Percentiles rank a stretch among this genome's conserved stretches.
Evolutionary conservation across 768 basidiomycete genomes (phyloP).

Genomic region (Boletales sp.): DNA sequence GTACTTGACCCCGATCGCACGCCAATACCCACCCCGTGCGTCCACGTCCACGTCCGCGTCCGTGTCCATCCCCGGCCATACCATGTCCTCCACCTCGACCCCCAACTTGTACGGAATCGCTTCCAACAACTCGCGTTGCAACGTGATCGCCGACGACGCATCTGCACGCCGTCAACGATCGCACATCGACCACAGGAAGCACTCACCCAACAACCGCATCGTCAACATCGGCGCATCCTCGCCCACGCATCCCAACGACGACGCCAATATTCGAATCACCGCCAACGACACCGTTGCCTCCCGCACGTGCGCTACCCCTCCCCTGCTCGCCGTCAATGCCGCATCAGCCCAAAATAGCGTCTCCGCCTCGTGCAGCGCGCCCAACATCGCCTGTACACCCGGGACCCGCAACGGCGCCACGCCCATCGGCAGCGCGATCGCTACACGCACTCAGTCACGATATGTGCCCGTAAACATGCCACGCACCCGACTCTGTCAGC

Average conservation of each 20-base stretch:
- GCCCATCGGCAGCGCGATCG: conserved; percentile 81
- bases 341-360: conserved; percentile 67
- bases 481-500: conserved; percentile 84
- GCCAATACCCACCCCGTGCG: no score
- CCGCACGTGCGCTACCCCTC: conserved; percentile 67
- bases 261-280: conserved; percentile 70
- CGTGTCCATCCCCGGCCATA: no score
- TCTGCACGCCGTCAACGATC: conserved; percentile 43
- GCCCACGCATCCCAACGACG: conserved; percentile 66
- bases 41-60: no score
- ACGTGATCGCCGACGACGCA: conserved; percentile 67
- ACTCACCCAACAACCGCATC: conserved; percentile 59
- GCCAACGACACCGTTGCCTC: conserved; percentile 71
- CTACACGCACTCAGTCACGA: conserved; percentile 36
- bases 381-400: conserved; percentile 55
- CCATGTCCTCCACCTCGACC: conserved; percentile 30
- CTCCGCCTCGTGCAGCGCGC: conserved; percentile 64
- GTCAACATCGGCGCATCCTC: conserved; percentile 51
- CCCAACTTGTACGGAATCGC: conserved; percentile 69
- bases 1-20: conserved; percentile 39
- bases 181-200: background rate
- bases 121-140: conserved; percentile 85
- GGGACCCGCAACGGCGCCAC: conserved; percentile 43
- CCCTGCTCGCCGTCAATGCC: conserved; percentile 48
- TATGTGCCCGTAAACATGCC: background rate